phyloP scores from a whole-genome alignment of 2,329 filamentous ascomycete species.

The Ilyonectria destructans region DNA sequence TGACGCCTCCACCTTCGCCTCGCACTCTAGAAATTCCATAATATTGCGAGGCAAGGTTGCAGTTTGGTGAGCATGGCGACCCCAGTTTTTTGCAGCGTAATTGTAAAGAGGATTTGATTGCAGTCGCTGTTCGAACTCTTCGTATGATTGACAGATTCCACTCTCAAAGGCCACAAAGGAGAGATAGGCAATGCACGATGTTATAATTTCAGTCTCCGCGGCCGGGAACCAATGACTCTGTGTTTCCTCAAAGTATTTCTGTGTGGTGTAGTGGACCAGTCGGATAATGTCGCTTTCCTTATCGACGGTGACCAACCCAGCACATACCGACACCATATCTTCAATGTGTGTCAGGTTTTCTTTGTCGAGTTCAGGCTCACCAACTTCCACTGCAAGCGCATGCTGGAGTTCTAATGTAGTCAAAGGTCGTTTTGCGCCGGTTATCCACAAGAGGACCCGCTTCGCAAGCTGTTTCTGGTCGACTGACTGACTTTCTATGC shows the following conservation, averaged over 20 bases:
- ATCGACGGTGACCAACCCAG: slow-evolving; percentile 61
- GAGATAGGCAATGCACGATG: slow-evolving; percentile 56
- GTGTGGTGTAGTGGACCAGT: slow-evolving; percentile 63
- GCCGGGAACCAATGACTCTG: slow-evolving; percentile 51
- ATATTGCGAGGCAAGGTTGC: background rate
- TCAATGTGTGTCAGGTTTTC: slow-evolving; percentile 54
- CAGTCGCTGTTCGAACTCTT: slow-evolving; percentile 2
- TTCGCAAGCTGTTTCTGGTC: slow-evolving; percentile 56
- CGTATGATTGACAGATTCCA: background rate
- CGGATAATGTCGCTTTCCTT: slow-evolving; percentile 56
- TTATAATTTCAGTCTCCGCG: slow-evolving; percentile 48
- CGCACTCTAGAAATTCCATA: slow-evolving; percentile 5
- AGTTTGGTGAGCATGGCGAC: slow-evolving; percentile 19
- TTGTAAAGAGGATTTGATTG: slow-evolving; percentile 19
- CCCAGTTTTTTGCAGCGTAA: slow-evolving; percentile 35
- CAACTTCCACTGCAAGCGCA: slow-evolving; percentile 58
- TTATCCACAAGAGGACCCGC: slow-evolving; percentile 59
- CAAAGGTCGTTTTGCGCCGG: slow-evolving; percentile 54
- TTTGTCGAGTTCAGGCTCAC: slow-evolving; percentile 49
- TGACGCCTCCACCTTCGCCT: slow-evolving; percentile 1
- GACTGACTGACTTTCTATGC: slow-evolving; percentile 58
- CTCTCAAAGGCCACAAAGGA: slow-evolving; percentile 50
- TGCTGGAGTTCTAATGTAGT: slow-evolving; percentile 57
- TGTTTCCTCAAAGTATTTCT: slow-evolving; percentile 60
- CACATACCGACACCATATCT: slow-evolving; percentile 57